phyloP scores from a whole-genome alignment of 2,329 filamentous ascomycete species.

The Cladosporium halotolerans region DNA sequence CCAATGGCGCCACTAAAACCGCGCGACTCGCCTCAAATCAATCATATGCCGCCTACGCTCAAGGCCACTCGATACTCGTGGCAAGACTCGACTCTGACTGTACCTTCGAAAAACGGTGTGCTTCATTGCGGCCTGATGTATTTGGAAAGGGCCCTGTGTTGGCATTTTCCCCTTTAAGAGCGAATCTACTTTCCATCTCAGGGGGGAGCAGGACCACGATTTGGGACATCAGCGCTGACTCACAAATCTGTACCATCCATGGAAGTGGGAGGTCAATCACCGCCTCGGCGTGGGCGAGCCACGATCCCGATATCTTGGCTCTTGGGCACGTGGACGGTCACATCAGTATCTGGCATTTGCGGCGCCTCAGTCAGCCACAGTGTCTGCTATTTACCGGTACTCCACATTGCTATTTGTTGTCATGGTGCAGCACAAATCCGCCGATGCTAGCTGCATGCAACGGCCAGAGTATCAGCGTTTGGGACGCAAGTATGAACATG shows the following conservation, averaged over 20 bases:
- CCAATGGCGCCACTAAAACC: background rate
- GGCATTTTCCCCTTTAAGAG: slow-evolving; percentile 15
- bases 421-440: slow-evolving; percentile 14
- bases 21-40: slow-evolving; percentile 1
- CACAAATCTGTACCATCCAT: slow-evolving; percentile 13
- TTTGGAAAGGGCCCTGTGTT: slow-evolving; percentile 15
- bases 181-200: slow-evolving; percentile 19
- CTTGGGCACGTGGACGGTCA: slow-evolving; percentile 19
- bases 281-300: slow-evolving; percentile 14
- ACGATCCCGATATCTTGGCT: slow-evolving; percentile 15
- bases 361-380: slow-evolving; percentile 14
- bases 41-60: background rate
- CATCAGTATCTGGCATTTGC: slow-evolving; percentile 20
- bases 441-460: slow-evolving; percentile 12
- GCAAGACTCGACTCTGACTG: background rate
- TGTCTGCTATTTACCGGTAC: slow-evolving; percentile 11
- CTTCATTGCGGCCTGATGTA: background rate
- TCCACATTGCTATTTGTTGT: slow-evolving; percentile 7
- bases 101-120: background rate
- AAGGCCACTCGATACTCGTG: background rate
- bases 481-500: background rate
- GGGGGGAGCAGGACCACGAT: slow-evolving; percentile 18
- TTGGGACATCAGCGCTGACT: slow-evolving; percentile 16
- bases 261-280: slow-evolving; percentile 21
- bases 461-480: slow-evolving; percentile 6